These are phyloP conservation scores for Cronartium ribicola DNA, from an alignment of 1,284 basidiomycete genomes.

Conservation along the genomic window DNA sequence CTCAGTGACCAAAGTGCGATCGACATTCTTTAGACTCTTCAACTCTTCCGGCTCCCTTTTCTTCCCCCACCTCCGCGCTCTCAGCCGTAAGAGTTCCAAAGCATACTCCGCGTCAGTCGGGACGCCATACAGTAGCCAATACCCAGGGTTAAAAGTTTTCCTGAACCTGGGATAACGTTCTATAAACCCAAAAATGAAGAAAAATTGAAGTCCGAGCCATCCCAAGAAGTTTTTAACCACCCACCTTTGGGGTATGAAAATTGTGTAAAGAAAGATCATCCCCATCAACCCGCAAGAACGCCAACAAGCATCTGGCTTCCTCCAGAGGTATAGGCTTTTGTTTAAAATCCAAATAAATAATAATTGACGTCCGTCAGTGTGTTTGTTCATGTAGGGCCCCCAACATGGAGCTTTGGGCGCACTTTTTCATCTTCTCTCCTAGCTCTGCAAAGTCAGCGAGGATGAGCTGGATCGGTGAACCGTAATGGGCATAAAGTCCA, in stretches of 20 bases:
- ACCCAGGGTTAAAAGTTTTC: conserved; percentile 30
- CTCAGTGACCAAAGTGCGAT: background rate
- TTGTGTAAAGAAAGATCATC: conserved; percentile 22
- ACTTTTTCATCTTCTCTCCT: conserved; percentile 40
- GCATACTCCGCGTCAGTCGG: conserved; percentile 38
- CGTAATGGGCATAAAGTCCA: conserved; percentile 24
- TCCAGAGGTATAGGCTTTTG: conserved; percentile 36
- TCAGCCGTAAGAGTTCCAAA: conserved; percentile 24
- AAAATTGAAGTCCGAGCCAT: conserved; percentile 39
- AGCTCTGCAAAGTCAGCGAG: conserved; percentile 36
- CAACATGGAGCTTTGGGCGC: background rate
- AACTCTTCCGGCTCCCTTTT: background rate
- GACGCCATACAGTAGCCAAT: conserved; percentile 30
- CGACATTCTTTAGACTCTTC: background rate
- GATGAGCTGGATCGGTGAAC: conserved; percentile 12
- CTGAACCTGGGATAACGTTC: conserved; percentile 32
- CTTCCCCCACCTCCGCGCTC: background rate
- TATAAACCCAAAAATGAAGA: conserved; percentile 32
- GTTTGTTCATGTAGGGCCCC: background rate
- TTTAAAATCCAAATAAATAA: background rate
- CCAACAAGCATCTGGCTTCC: conserved; percentile 28
- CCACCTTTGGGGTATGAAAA: conserved; percentile 34
- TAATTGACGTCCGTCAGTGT: background rate
- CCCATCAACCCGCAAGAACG: conserved; percentile 9
- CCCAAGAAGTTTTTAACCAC: conserved; percentile 33